These are phyloP conservation scores for Hyphopichia homilentoma DNA, from an alignment of 805 yeast species.

Conservation along the genomic window DNA sequence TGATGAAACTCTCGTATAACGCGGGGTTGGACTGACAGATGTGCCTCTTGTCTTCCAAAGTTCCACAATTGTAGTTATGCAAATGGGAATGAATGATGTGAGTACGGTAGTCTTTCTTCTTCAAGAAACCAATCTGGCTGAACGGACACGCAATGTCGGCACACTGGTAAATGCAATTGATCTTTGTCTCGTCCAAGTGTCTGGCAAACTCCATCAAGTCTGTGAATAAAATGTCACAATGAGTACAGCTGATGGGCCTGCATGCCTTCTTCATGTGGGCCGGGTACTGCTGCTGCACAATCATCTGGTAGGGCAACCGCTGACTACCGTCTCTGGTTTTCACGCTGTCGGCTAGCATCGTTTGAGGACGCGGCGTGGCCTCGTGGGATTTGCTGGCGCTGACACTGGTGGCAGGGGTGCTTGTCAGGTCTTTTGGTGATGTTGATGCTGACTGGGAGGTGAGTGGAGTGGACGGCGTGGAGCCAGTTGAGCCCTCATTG, in stretches of 20 bases:
- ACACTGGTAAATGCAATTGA: conserved; percentile 1
- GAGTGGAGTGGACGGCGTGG: too few species aligned
- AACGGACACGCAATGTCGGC: conserved; percentile 1
- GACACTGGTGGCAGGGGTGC: too few species aligned
- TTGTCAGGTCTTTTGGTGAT: too few species aligned
- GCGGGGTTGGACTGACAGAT: background rate
- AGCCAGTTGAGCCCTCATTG: too few species aligned
- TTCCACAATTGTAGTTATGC: background rate
- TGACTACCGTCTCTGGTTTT: too few species aligned
- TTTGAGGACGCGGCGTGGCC: too few species aligned
- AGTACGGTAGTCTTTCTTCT: background rate
- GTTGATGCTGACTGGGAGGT: too few species aligned
- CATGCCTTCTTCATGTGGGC: too few species aligned
- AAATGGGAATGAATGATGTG: conserved; percentile 1
- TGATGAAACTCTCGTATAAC: background rate
- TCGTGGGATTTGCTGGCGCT: too few species aligned
- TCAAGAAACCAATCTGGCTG: conserved; percentile 1
- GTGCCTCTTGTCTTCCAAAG: background rate
- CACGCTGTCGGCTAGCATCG: too few species aligned
- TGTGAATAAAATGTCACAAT: conserved; percentile 21
- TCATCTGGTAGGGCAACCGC: too few species aligned
- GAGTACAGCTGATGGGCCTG: conserved; percentile 17
- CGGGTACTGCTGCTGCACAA: too few species aligned
- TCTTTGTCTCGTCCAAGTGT: conserved; percentile 1
- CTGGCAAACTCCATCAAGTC: background rate